Conservation (phyloP, 2,329 filamentous ascomycete genomes). For the Beauveria brongniartii region DNA sequence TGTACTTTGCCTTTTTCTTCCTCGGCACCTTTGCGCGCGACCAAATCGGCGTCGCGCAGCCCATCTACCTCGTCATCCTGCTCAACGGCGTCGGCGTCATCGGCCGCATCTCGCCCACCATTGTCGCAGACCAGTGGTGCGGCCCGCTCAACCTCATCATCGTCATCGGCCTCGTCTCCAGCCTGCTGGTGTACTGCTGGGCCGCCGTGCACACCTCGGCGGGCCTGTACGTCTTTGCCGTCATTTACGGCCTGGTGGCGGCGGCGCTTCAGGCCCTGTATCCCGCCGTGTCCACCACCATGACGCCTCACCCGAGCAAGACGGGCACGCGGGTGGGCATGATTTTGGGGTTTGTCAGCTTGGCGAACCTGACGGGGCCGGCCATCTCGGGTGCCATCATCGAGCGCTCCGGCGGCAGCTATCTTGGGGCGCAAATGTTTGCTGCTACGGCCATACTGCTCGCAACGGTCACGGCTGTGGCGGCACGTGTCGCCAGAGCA, state of each 20-base stretch:
- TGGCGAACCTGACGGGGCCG: conserved; percentile 22
- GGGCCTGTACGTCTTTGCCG: conserved; percentile 21
- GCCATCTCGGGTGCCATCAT: conserved; percentile 19
- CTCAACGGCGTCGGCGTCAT: conserved; percentile 46
- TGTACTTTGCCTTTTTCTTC: conserved; percentile 39
- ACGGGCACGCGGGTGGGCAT: conserved; percentile 28
- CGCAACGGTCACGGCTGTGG: conserved; percentile 38
- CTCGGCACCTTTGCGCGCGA: conserved; percentile 40
- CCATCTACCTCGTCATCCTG: conserved; percentile 19
- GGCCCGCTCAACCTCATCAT: conserved; percentile 45
- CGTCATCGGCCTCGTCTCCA: conserved; percentile 21
- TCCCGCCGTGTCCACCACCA: conserved; percentile 38
- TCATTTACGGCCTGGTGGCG: conserved; percentile 42
- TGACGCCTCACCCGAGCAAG: conserved; percentile 24
- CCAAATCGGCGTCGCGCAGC: conserved; percentile 13
- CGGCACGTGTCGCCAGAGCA: conserved; percentile 36
- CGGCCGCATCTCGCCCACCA: conserved; percentile 39
- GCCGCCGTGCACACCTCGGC: conserved; percentile 16
- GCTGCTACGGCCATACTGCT: conserved; percentile 46
- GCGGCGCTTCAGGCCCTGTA: conserved; percentile 44
- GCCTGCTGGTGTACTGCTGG: conserved; percentile 24
- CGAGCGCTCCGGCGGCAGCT: conserved; percentile 9
- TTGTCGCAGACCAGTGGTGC: conserved; percentile 38
- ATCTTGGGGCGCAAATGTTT: conserved; percentile 32
- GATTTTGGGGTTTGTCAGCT: conserved; percentile 25